Conservation (phyloP, 192 early-diverging fungal genomes). For the Neocallimastix lanati region DNA sequence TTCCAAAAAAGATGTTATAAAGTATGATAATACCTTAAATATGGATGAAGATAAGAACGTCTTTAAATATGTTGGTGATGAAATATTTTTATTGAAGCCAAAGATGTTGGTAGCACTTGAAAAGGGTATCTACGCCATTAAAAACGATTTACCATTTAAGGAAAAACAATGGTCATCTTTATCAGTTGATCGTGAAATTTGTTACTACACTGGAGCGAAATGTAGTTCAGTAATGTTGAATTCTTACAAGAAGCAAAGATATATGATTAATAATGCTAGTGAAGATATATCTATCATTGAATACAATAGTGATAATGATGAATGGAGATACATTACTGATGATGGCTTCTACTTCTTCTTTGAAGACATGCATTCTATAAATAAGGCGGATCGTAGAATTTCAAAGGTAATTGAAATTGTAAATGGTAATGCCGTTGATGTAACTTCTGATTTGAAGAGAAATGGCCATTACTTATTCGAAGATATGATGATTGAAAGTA, state of each 20-base stretch:
- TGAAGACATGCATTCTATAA: neutral
- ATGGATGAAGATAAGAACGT: neutral
- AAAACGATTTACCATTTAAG: neutral
- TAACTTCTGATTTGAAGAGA: neutral
- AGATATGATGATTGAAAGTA: neutral
- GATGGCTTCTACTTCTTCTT: neutral
- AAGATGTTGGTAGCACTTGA: neutral
- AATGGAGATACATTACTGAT: neutral
- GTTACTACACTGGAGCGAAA: neutral
- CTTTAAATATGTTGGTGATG: neutral
- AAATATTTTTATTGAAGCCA: neutral
- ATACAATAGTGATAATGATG: neutral
- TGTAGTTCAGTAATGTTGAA: neutral
- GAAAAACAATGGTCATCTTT: neutral
- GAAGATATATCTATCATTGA: neutral
- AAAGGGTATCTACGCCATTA: neutral
- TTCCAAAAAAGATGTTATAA: too few species aligned
- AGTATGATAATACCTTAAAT: too few species aligned
- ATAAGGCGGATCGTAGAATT: neutral
- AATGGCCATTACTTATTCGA: neutral
- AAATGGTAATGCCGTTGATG: neutral
- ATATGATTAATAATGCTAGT: neutral
- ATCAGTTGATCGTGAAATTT: neutral
- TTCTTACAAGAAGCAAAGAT: neutral
- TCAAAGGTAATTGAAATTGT: neutral